Percentiles rank a stretch among this genome's conserved stretches.
phyloP scores from a whole-genome alignment of 805 yeast species.

The Schwanniomyces pseudopolymorphus region DNA sequence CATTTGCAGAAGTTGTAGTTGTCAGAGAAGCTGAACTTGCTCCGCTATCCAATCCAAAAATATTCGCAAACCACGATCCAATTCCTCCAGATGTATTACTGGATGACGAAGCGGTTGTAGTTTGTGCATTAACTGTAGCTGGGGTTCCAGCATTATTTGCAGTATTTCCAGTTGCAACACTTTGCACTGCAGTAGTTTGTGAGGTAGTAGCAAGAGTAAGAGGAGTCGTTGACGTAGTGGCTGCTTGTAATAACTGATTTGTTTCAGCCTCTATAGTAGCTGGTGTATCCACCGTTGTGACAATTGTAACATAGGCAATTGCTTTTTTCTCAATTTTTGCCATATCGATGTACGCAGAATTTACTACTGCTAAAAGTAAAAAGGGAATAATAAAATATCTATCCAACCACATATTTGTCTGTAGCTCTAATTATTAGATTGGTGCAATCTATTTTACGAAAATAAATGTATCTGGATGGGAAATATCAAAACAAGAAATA shows the following conservation, averaged over 20 bases:
- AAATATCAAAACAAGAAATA: not conserved
- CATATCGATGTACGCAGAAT: not conserved
- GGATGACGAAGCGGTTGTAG: constrained; percentile 3
- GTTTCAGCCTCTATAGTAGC: constrained; percentile 8
- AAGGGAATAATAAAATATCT: not conserved
- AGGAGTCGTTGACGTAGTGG: constrained; percentile 19
- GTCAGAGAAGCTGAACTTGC: not conserved
- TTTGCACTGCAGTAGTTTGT: constrained; percentile 9
- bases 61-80: not conserved
- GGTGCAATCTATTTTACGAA: not conserved
- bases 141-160: constrained; percentile 13
- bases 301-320: not conserved
- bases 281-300: constrained; percentile 20
- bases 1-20: not conserved
- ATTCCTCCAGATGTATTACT: not conserved
- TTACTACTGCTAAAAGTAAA: not conserved
- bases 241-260: not conserved
- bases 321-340: not conserved
- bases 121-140: not conserved
- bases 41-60: not conserved
- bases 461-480: not conserved
- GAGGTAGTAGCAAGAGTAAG: constrained; percentile 3
- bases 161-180: constrained; percentile 11
- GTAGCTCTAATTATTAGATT: not conserved
- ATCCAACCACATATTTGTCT: not conserved